Evolutionary conservation across 441 rosid genomes (phyloP).

Genomic region (Arabidopsis hybrid): DNA sequence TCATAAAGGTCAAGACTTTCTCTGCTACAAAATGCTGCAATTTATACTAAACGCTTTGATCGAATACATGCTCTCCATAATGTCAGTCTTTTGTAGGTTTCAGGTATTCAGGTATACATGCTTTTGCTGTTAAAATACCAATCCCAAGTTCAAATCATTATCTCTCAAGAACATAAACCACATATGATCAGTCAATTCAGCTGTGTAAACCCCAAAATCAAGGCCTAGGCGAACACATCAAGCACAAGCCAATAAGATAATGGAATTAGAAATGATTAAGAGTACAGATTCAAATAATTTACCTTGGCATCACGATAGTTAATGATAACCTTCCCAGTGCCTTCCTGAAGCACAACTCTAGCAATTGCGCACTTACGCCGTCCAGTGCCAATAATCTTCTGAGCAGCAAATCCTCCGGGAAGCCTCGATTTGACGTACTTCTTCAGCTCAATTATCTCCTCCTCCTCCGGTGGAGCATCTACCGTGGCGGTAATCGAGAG

Average conservation of each 20-base stretch:
- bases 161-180: conserved; percentile 11
- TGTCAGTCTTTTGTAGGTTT: background rate
- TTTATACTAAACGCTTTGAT: background rate
- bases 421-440: conserved; percentile 83
- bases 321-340: conserved; percentile 83
- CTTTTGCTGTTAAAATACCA: background rate
- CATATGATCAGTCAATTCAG: background rate
- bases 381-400: conserved; percentile 84
- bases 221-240: conserved; percentile 26
- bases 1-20: background rate
- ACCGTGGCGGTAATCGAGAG: conserved; percentile 63
- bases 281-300: background rate
- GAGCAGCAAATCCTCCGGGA: conserved; percentile 95
- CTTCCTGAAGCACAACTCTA: conserved; percentile 93
- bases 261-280: background rate
- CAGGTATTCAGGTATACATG: conserved; percentile 13
- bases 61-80: background rate
- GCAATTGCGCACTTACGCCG: conserved; percentile 92
- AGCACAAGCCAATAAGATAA: background rate
- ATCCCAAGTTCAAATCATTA: background rate
- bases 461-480: conserved; percentile 51
- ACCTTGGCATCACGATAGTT: conserved; percentile 94
- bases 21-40: background rate
- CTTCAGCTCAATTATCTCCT: conserved; percentile 57
- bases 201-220: background rate